phyloP scores from a whole-genome alignment of 257 asterid species.

The Marsdenia floribunda region DNA sequence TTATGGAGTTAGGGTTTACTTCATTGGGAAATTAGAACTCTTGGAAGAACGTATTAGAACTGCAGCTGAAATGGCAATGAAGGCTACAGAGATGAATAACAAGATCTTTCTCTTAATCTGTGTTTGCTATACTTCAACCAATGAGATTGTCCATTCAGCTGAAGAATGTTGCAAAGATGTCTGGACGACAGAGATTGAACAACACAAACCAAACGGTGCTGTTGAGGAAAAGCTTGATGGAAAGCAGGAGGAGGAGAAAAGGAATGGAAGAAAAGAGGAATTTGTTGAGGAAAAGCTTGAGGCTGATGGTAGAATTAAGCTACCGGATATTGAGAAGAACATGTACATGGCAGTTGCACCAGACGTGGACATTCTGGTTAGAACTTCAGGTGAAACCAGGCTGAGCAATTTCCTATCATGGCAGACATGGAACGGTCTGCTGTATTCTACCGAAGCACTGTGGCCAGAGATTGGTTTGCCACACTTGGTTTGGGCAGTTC shows the following conservation, averaged over 20 bases:
- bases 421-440: constrained; percentile 59
- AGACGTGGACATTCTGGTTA: constrained; percentile 60
- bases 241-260: too few relatives aligned
- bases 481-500: constrained; percentile 67
- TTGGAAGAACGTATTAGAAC: constrained; percentile 37
- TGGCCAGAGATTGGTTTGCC: constrained; percentile 76
- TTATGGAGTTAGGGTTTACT: constrained; percentile 62
- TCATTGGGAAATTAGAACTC: constrained; percentile 59
- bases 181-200: constrained; percentile 15
- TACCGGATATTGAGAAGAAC: constrained; percentile 52
- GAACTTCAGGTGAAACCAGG: constrained; percentile 50
- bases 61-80: constrained; percentile 68
- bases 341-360: constrained; percentile 69
- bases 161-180: constrained; percentile 40
- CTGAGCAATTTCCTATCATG: constrained; percentile 67
- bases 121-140: constrained; percentile 65
- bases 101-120: constrained; percentile 40
- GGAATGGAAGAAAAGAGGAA: background rate
- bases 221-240: background rate
- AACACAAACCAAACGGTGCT: background rate
- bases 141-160: constrained; percentile 59
- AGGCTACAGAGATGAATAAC: constrained; percentile 45
- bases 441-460: constrained; percentile 54
- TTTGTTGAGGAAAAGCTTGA: background rate
- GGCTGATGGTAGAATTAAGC: constrained; percentile 17